Conservation (phyloP, 2,329 filamentous ascomycete species). For the Aspergillus calidoustus region DNA sequence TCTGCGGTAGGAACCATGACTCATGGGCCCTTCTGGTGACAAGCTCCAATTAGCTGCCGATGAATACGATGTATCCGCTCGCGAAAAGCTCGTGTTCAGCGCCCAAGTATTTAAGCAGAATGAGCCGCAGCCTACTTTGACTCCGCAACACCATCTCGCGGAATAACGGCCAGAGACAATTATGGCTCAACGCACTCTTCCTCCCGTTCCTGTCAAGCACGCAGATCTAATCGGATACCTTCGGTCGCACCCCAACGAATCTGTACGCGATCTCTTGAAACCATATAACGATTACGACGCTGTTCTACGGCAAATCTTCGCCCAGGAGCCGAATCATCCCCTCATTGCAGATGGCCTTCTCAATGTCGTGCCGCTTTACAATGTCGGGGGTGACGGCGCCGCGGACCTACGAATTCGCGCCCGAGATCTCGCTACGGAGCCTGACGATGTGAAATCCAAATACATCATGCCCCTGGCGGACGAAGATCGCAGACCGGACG, state of each 20-base stretch:
- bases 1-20: background rate
- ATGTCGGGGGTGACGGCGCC: conserved; percentile 19
- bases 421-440: conserved; percentile 38
- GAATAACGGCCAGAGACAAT: background rate
- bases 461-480: conserved; percentile 40
- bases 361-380: conserved; percentile 43
- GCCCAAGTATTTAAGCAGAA: background rate
- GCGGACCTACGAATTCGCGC: conserved; percentile 36
- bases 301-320: conserved; percentile 42
- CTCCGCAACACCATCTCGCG: no score
- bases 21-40: background rate
- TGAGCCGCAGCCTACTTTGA: background rate
- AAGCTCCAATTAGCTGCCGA: background rate
- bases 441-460: conserved; percentile 34
- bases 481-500: conserved; percentile 64
- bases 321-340: conserved; percentile 40
- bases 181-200: background rate
- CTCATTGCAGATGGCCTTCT: conserved; percentile 35
- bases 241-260: conserved; percentile 26
- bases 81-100: background rate
- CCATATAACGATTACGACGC: conserved; percentile 46
- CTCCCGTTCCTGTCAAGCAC: conserved; percentile 25
- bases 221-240: conserved; percentile 35
- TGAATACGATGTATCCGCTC: background rate
- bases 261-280: conserved; percentile 34